Evolutionary conservation across 2,329 filamentous ascomycete genomes (phyloP).

Genomic region (Macrophomina phaseolina): DNA sequence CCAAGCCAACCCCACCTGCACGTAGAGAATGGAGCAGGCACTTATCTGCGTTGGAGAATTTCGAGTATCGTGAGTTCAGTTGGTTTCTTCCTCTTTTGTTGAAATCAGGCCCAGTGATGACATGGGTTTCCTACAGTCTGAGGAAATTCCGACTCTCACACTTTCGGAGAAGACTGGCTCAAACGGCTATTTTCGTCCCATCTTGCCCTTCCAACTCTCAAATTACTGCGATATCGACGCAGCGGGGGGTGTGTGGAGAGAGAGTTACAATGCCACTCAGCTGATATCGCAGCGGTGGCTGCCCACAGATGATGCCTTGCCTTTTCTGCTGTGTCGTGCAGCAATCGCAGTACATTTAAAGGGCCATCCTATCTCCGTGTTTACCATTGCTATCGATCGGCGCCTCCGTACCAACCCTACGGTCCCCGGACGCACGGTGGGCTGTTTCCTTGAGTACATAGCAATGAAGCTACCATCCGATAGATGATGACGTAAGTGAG

Average conservation of each 20-base stretch:
- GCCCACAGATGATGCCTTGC: constrained; percentile 11
- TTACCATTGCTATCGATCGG: neutral
- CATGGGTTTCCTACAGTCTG: neutral
- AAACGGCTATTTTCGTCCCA: constrained; percentile 8
- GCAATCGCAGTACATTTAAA: constrained; percentile 10
- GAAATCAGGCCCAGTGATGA: neutral
- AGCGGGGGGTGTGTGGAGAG: neutral
- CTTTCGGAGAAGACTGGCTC: neutral
- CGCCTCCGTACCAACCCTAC: neutral
- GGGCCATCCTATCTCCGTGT: neutral
- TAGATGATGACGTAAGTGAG: neutral
- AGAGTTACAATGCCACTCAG: constrained; percentile 4
- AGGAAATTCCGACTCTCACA: neutral
- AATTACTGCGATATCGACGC: constrained; percentile 9
- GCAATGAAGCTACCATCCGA: neutral
- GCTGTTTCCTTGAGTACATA: constrained; percentile 2
- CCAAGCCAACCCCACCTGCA: too few relatives aligned
- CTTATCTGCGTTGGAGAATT: too few relatives aligned
- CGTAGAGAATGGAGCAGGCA: too few relatives aligned
- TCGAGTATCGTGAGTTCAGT: too few relatives aligned
- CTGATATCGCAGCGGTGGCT: neutral
- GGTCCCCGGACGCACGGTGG: constrained; percentile 1
- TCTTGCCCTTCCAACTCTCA: constrained; percentile 6
- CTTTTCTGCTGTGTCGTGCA: constrained; percentile 8
- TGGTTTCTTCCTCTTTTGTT: neutral